A percentile compares a stretch with the other conserved stretches of the same genome.
phyloP scores from a whole-genome alignment of 2,329 filamentous ascomycete species.

The Penicillium digitatum region DNA sequence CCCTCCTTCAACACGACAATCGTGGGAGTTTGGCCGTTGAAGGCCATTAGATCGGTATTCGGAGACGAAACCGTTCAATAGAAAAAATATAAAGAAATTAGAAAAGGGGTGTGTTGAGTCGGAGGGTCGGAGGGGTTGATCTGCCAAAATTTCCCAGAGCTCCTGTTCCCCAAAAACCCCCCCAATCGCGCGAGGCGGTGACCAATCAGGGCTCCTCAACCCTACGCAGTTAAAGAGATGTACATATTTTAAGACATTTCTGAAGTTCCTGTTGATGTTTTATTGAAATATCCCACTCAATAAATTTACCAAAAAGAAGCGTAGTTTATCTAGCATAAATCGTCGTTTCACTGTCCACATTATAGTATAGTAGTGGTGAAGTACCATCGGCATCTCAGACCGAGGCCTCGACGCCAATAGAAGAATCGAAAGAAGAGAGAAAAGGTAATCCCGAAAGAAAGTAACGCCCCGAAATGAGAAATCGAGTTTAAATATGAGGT shows the following conservation, averaged over 20 bases:
- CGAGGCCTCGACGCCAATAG: slow-evolving; percentile 3
- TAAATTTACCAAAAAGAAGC: background rate
- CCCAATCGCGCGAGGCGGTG: slow-evolving; percentile 33
- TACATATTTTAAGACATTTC: background rate
- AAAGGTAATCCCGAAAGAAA: slow-evolving; percentile 4
- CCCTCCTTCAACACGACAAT: slow-evolving; percentile 98
- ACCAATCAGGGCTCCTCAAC: slow-evolving; percentile 29
- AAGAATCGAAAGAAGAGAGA: background rate
- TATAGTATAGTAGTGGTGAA: background rate
- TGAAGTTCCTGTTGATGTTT: no score
- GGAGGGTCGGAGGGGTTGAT: slow-evolving; percentile 33
- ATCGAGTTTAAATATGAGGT: slow-evolving; percentile 19
- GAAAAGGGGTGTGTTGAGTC: slow-evolving; percentile 26
- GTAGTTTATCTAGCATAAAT: background rate
- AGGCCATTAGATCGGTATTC: slow-evolving; percentile 62
- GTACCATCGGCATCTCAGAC: slow-evolving; percentile 1
- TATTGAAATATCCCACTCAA: background rate
- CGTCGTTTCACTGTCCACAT: background rate
- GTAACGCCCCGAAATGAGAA: background rate
- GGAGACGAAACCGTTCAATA: slow-evolving; percentile 18
- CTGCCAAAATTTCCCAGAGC: slow-evolving; percentile 44
- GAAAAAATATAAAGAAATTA: slow-evolving; percentile 19
- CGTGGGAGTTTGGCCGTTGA: slow-evolving; percentile 94
- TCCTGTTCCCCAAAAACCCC: slow-evolving; percentile 32
- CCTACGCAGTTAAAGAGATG: background rate